phyloP scores from a whole-genome alignment of 805 yeast genomes.

The Sporopachydermia lactativora region DNA sequence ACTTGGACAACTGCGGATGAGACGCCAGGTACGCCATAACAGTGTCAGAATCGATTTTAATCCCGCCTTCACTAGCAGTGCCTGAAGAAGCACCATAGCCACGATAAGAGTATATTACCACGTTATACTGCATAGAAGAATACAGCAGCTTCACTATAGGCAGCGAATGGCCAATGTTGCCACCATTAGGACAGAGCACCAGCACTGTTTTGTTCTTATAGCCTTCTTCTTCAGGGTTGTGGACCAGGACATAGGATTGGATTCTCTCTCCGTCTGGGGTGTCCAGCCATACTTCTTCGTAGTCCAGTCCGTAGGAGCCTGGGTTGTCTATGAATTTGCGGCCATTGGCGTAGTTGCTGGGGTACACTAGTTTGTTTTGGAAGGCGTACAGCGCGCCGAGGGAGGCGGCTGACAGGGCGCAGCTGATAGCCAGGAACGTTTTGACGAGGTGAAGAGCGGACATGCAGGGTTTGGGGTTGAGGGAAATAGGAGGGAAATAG shows the following conservation, averaged over 20 bases:
- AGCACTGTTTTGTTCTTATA: conserved; percentile 56
- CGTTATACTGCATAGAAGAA: conserved; percentile 52
- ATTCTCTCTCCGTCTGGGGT: conserved; percentile 62
- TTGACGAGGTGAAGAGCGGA: conserved; percentile 13
- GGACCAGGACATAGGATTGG: conserved; percentile 48
- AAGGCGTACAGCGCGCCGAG: conserved; percentile 41
- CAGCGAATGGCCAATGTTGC: conserved; percentile 83
- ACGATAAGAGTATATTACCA: conserved; percentile 74
- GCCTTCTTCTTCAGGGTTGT: conserved; percentile 23
- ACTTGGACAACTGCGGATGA: conserved; percentile 36
- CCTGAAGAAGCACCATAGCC: conserved; percentile 86
- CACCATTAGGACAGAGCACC: conserved; percentile 85
- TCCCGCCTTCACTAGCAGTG: conserved; percentile 56
- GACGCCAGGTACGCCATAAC: conserved; percentile 42
- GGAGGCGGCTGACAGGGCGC: conserved; percentile 29
- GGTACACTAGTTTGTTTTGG: conserved; percentile 67
- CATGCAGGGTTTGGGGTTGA: too few species aligned
- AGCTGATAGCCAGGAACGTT: conserved; percentile 28
- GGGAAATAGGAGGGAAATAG: too few species aligned
- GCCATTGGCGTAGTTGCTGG: conserved; percentile 68
- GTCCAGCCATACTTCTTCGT: conserved; percentile 39
- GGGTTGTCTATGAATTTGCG: conserved; percentile 65
- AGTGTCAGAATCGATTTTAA: conserved; percentile 71
- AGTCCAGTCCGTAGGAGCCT: conserved; percentile 48
- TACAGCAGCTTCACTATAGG: conserved; percentile 68